A percentile compares a stretch with the other conserved stretches of the same genome.
These are phyloP conservation scores for Rhodosporidiobolus odoratus DNA, from an alignment of 768 basidiomycete genomes.

Conservation along the genomic window DNA sequence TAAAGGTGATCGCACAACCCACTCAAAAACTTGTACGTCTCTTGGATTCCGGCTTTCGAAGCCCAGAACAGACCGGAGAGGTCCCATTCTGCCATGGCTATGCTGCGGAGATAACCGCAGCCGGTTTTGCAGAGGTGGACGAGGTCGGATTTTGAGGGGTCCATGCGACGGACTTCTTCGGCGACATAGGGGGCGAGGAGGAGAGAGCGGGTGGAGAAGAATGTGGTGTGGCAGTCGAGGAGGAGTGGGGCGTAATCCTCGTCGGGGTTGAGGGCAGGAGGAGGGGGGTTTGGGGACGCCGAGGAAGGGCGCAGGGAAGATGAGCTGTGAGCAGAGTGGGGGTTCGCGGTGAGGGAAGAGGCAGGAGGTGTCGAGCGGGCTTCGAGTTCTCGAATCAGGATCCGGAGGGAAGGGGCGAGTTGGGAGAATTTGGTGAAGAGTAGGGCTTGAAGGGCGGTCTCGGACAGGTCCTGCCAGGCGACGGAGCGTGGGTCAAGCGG, in stretches of 20 bases:
- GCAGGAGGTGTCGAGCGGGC: slow-evolving; percentile 48
- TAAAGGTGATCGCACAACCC: slow-evolving; percentile 92
- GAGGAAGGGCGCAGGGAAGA: slow-evolving; percentile 46
- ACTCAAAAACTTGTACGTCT: too few relatives aligned
- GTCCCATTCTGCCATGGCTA: slow-evolving; percentile 83
- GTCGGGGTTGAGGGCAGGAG: neutral
- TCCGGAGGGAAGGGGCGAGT: slow-evolving; percentile 64
- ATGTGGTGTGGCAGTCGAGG: slow-evolving; percentile 79
- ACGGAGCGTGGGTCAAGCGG: neutral
- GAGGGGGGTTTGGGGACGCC: slow-evolving; percentile 56
- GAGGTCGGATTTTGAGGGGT: slow-evolving; percentile 71
- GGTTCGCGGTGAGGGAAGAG: neutral
- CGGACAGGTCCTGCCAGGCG: slow-evolving; percentile 44
- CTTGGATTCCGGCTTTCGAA: too few relatives aligned
- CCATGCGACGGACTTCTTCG: slow-evolving; percentile 75
- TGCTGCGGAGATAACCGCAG: slow-evolving; percentile 83
- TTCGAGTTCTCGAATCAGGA: slow-evolving; percentile 78
- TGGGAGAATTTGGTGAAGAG: slow-evolving; percentile 82
- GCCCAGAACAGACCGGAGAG: slow-evolving; percentile 79
- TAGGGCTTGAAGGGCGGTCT: slow-evolving; percentile 71
- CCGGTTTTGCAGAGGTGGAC: slow-evolving; percentile 86
- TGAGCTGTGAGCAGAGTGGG: too few relatives aligned
- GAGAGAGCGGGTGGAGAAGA: slow-evolving; percentile 66
- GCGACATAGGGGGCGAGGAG: slow-evolving; percentile 68
- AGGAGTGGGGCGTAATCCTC: slow-evolving; percentile 77